Conservation (phyloP, 139 green algal genomes). For the Picochlorum costavermella region DNA sequence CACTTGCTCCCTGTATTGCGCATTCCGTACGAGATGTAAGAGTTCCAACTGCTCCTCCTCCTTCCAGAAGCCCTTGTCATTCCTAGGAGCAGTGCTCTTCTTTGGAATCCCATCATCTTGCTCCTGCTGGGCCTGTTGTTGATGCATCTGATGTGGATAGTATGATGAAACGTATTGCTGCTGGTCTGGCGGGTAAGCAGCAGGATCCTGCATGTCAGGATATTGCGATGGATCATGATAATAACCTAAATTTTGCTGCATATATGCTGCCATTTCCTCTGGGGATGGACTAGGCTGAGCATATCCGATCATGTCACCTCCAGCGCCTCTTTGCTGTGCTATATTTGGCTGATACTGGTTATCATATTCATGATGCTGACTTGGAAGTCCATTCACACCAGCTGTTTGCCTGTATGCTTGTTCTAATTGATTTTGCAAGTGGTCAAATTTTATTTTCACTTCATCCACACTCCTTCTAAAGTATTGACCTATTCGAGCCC, state of each 20-base stretch:
- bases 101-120: no score
- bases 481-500: not conserved
- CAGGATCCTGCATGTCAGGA: no score
- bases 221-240: no score
- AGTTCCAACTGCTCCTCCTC: conserved; percentile 27
- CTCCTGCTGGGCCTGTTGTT: no score
- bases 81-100: conserved; percentile 6
- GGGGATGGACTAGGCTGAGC: not conserved
- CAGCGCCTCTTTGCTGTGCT: not conserved
- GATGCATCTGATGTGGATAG: no score
- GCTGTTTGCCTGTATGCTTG: conserved; percentile 3
- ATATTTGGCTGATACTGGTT: conserved; percentile 1
- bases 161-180: no score
- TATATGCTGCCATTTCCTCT: not conserved
- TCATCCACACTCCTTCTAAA: conserved; percentile 22
- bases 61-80: conserved; percentile 34
- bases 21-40: conserved; percentile 14
- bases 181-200: no score
- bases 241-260: not conserved
- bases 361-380: not conserved
- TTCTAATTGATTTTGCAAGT: conserved; percentile 11
- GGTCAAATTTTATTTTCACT: conserved; percentile 19
- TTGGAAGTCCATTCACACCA: not conserved
- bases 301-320: not conserved
- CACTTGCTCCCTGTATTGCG: conserved; percentile 12